Base-by-base conservation (phyloP, 768 basidiomycete genomes). In the Tylopilus sp. region DNA sequence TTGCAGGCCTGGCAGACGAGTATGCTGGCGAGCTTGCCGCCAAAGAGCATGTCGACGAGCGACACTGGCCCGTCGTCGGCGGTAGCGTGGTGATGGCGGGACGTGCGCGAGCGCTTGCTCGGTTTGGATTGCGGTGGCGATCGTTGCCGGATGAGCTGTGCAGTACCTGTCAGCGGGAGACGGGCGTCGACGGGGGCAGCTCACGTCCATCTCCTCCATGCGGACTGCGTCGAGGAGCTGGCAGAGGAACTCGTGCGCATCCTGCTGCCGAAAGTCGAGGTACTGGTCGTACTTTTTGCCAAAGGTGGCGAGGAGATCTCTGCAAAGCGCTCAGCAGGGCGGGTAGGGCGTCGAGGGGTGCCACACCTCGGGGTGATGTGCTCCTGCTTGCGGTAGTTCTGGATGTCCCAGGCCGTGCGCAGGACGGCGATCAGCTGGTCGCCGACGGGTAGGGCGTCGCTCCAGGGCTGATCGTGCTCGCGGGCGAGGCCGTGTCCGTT, bases 1-100 rank as follows among this genome's bases (percentile, higher is more conserved):
- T 96, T 95, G 82, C 95, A 98, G 53, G 83, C 82, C 60, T 94
- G 92, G 68, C 95, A 98, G 3, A 98, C 88, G 45, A 98, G 86
- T 65, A 97, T 86, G 72, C 88, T 91, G 6, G 92, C 86, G 44
- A 98, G 78, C 62, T 84, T 82, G 6, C 95, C 95, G 29, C 90
- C 89, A 62, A 97, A 98, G 51, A 97, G 77, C 75, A 90, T 89
- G 70, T 97, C 94, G 6, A 89, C 81, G 57, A 96, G 87, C 0
- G 94, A 85, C 6, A 79, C 65, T 28, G 87, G 73, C 33, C 83
- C 78, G 33, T 81, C 77, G 33, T 45, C 46, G n/a, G 46, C 31
- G 10, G 13, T 7, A n/a, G 40, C 26, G 19, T 12, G 34, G 19
- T 41, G 48, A 9, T 33, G 12, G 14, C 45, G 31, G 40, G 58